Evolutionary conservation across 495 filamentous ascomycete species (phyloP).

Genomic region (Pseudevernia furfuracea): DNA sequence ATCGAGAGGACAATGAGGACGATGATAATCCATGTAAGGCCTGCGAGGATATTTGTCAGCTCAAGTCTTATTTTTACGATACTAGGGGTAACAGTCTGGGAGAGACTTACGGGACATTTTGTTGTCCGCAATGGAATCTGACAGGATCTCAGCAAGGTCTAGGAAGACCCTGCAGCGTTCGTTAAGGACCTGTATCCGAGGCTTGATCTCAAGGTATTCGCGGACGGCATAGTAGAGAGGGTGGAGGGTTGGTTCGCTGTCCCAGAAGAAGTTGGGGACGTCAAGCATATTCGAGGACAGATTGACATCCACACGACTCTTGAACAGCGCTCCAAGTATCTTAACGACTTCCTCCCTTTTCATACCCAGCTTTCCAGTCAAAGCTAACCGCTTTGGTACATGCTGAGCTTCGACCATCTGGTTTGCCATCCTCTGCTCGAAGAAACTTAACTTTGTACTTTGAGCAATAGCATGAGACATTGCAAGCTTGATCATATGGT

Average conservation of each 20-base stretch:
- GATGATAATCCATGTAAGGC: constrained; percentile 97
- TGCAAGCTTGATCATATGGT: constrained; percentile 98
- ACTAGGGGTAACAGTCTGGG: neutral
- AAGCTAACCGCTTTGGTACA: constrained; percentile 77
- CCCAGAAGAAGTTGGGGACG: constrained; percentile 98
- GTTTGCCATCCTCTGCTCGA: constrained; percentile 91
- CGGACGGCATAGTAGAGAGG: constrained; percentile 91
- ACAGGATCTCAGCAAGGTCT: constrained; percentile 90
- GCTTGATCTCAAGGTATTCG: constrained; percentile 96
- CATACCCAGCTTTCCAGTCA: constrained; percentile 88
- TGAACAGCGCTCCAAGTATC: constrained; percentile 85
- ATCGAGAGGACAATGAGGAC: constrained; percentile 86
- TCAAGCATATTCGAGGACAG: constrained; percentile 96
- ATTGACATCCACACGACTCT: constrained; percentile 93
- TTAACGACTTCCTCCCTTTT: constrained; percentile 83
- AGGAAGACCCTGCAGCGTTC: constrained; percentile 95
- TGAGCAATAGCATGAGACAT: constrained; percentile 97
- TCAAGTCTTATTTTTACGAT: neutral
- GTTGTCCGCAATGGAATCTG: constrained; percentile 82
- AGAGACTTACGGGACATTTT: constrained; percentile 67
- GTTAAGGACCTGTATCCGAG: constrained; percentile 88
- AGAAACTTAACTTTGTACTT: constrained; percentile 93
- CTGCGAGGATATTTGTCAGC: constrained; percentile 25
- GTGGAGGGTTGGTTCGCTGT: constrained; percentile 87
- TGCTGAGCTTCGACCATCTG: constrained; percentile 92